Evolutionary conservation across 768 basidiomycete genomes (phyloP).

Genomic region (Psilocybe cubensis): DNA sequence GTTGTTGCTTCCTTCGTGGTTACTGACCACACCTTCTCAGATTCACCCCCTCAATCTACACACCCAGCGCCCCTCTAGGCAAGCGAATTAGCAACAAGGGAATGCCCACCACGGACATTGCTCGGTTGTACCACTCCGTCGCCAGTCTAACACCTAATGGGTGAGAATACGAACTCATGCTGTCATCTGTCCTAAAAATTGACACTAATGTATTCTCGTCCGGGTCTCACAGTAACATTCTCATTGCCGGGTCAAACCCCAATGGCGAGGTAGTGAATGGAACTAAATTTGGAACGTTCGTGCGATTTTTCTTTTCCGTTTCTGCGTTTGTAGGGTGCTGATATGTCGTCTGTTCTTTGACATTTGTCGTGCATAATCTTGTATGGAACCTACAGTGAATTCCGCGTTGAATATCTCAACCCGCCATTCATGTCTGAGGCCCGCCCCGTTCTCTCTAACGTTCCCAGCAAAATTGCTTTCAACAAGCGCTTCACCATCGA

Average conservation of each 20-base stretch:
- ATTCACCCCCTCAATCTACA: constrained; percentile 51
- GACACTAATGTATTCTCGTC: background rate
- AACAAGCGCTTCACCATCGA: constrained; percentile 36
- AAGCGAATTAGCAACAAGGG: constrained; percentile 51
- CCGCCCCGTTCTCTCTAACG: constrained; percentile 35
- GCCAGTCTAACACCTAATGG: constrained; percentile 61
- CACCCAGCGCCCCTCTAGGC: constrained; percentile 45
- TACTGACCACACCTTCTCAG: constrained; percentile 6
- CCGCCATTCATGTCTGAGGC: constrained; percentile 44
- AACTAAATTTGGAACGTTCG: constrained; percentile 29
- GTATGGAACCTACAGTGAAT: constrained; percentile 30
- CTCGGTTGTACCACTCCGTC: constrained; percentile 65
- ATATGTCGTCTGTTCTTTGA: constrained; percentile 9
- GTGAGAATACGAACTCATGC: constrained; percentile 18
- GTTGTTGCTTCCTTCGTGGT: background rate
- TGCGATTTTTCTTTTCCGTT: background rate
- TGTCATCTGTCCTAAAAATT: constrained; percentile 18
- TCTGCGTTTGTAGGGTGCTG: constrained; percentile 19
- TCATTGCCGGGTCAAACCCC: constrained; percentile 49
- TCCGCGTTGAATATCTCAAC: constrained; percentile 44
- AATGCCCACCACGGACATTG: constrained; percentile 44
- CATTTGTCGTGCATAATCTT: constrained; percentile 8
- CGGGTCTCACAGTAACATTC: constrained; percentile 25
- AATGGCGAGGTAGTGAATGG: constrained; percentile 34
- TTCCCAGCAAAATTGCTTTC: constrained; percentile 40